Percentiles rank a stretch among this genome's conserved stretches.
phyloP scores from a whole-genome alignment of 768 basidiomycete species.

The Boletus tylopilopsis region DNA sequence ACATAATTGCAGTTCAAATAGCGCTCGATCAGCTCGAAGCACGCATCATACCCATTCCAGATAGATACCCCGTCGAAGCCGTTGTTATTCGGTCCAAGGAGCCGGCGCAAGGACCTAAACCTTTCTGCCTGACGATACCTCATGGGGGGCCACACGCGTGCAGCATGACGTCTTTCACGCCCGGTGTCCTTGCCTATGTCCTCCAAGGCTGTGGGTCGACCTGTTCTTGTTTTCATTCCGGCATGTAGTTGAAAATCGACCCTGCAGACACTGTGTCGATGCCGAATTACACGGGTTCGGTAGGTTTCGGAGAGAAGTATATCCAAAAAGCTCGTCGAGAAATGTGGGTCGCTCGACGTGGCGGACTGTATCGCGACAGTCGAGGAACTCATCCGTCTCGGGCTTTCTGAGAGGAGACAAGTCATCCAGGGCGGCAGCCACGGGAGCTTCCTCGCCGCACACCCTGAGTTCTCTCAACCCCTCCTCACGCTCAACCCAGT shows the following conservation, averaged over 20 bases:
- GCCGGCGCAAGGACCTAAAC: constrained; percentile 16
- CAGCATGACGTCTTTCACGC: constrained; percentile 44
- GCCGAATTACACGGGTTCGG: constrained; percentile 66
- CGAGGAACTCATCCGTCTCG: constrained; percentile 45
- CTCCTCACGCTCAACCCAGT: neutral
- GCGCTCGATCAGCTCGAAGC: constrained; percentile 40
- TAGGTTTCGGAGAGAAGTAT: constrained; percentile 63
- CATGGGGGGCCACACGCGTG: constrained; percentile 66
- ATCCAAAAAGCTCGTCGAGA: constrained; percentile 51
- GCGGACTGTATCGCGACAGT: constrained; percentile 58
- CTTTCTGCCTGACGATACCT: constrained; percentile 48
- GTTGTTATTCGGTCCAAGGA: constrained; percentile 43
- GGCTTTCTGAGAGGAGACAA: constrained; percentile 51
- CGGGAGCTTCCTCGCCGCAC: constrained; percentile 61
- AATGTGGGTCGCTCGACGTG: constrained; percentile 64
- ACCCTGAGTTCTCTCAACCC: constrained; percentile 42
- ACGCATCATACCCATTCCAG: constrained; percentile 48
- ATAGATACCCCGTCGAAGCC: constrained; percentile 48
- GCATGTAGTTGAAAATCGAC: neutral
- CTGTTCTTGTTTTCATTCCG: neutral
- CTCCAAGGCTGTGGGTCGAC: constrained; percentile 56
- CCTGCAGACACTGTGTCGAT: constrained; percentile 51
- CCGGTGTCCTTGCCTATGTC: constrained; percentile 42
- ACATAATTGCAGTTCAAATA: constrained; percentile 34
- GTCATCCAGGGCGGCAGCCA: constrained; percentile 66